Evolutionary conservation across 2,329 filamentous ascomycete genomes (phyloP).

Genomic region (Hymenoscyphus salicellus): DNA sequence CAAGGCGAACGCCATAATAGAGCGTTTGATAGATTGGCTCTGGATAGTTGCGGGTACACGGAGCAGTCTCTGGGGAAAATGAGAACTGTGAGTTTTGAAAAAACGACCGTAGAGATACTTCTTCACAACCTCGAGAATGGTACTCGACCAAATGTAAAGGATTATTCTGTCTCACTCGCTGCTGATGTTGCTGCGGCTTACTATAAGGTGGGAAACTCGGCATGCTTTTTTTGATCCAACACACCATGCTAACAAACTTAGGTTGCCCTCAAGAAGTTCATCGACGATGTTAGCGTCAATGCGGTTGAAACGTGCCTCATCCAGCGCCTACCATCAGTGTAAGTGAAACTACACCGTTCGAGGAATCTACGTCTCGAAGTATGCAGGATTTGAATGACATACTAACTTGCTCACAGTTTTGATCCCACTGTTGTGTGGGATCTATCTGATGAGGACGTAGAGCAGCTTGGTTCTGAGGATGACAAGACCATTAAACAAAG

Average conservation of each 20-base stretch:
- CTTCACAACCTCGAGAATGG: not conserved
- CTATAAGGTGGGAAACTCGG: not conserved
- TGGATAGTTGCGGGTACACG: not conserved
- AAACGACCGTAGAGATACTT: not conserved
- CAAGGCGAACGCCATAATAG: not conserved
- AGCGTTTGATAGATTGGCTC: not conserved
- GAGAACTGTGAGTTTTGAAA: too few relatives aligned
- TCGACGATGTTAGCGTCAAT: constrained; percentile 14
- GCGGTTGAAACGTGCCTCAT: constrained; percentile 16
- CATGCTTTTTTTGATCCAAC: not conserved
- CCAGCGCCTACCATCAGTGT: constrained; percentile 6
- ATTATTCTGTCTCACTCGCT: not conserved
- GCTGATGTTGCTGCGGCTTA: not conserved
- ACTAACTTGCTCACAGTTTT: not conserved
- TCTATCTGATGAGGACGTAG: not conserved
- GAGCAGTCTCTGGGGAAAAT: not conserved
- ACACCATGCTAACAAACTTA: not conserved
- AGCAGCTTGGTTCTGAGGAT: not conserved
- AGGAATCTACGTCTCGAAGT: not conserved
- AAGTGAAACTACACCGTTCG: not conserved
- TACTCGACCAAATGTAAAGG: not conserved
- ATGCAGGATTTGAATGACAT: not conserved
- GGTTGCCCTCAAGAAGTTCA: constrained; percentile 17
- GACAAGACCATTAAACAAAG: not conserved
- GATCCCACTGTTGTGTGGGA: not conserved